Conservation (phyloP, 2,329 filamentous ascomycete species). For the Epichloe bromicola region DNA sequence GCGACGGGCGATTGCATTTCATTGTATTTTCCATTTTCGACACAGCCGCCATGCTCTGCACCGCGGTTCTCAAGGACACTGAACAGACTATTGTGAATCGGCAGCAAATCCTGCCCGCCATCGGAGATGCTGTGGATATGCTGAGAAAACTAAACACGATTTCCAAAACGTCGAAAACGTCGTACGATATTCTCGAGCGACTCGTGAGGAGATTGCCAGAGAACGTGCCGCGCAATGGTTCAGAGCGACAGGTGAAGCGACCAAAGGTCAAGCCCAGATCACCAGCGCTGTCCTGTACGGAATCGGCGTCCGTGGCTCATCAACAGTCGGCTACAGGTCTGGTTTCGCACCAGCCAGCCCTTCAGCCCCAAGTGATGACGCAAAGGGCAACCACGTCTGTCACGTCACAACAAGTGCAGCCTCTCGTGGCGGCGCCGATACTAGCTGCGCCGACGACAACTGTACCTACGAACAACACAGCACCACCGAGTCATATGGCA, state of each 20-base stretch:
- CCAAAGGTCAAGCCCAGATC: not conserved
- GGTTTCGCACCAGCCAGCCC: not conserved
- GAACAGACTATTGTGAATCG: conserved; percentile 24
- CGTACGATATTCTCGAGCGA: conserved; percentile 20
- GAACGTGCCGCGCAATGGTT: not conserved
- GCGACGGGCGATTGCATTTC: conserved; percentile 36
- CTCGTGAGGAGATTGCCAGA: conserved; percentile 17
- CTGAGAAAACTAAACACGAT: conserved; percentile 18
- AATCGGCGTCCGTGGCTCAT: not conserved
- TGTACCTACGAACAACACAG: not conserved
- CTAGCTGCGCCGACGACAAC: not conserved
- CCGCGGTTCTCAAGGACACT: conserved; percentile 35
- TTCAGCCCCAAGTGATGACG: not conserved
- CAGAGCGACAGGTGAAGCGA: conserved; percentile 5
- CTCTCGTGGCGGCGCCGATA: not conserved
- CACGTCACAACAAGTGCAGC: not conserved
- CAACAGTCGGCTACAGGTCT: not conserved
- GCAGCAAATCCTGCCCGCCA: conserved; percentile 24
- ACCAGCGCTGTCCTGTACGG: not conserved
- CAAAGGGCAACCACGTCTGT: not conserved
- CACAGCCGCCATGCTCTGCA: conserved; percentile 34
- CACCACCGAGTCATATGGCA: not conserved
- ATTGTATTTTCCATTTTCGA: conserved; percentile 39
- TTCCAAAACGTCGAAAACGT: conserved; percentile 22
- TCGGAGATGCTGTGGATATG: conserved; percentile 21